A percentile compares a stretch with the other conserved stretches of the same genome.
phyloP scores from a whole-genome alignment of 441 rosid genomes.

The Gossypium gossypioides region DNA sequence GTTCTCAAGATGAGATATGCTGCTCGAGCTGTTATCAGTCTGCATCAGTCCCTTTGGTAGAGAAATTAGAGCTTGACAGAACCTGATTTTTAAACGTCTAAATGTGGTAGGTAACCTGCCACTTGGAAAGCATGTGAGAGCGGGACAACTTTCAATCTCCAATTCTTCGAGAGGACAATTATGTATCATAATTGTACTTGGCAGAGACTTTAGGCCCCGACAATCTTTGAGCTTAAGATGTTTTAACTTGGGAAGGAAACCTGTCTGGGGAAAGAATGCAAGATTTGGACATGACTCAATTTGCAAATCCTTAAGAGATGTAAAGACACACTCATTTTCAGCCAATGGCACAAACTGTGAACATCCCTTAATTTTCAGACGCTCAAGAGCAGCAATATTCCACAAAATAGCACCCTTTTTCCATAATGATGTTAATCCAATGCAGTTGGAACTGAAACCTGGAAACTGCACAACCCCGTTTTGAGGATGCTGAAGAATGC shows the following conservation, averaged over 20 bases:
- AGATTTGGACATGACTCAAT: slow-evolving; percentile 5
- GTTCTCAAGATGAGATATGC: slow-evolving; percentile 5
- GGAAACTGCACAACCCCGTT: background rate
- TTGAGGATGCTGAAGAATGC: background rate
- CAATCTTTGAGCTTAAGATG: slow-evolving; percentile 7
- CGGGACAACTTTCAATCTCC: slow-evolving; percentile 8
- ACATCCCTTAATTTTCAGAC: background rate
- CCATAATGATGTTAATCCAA: background rate
- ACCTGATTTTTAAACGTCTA: background rate
- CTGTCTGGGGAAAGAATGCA: background rate
- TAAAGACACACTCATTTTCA: background rate
- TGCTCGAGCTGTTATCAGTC: background rate
- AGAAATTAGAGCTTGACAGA: background rate
- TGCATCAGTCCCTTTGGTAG: slow-evolving; percentile 17
- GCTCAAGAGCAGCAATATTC: slow-evolving; percentile 6
- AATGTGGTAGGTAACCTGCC: slow-evolving; percentile 1
- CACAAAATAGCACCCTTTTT: background rate
- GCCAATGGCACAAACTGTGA: background rate
- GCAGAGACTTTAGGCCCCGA: background rate
- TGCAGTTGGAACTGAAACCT: slow-evolving; percentile 3
- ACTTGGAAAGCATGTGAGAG: background rate
- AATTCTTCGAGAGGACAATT: slow-evolving; percentile 7
- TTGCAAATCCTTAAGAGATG: background rate
- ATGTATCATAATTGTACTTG: background rate
- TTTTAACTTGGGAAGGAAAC: background rate